Evolutionary conservation across 176 grass and related monocot genomes (phyloP).

Genomic region (Leersia perrieri): DNA sequence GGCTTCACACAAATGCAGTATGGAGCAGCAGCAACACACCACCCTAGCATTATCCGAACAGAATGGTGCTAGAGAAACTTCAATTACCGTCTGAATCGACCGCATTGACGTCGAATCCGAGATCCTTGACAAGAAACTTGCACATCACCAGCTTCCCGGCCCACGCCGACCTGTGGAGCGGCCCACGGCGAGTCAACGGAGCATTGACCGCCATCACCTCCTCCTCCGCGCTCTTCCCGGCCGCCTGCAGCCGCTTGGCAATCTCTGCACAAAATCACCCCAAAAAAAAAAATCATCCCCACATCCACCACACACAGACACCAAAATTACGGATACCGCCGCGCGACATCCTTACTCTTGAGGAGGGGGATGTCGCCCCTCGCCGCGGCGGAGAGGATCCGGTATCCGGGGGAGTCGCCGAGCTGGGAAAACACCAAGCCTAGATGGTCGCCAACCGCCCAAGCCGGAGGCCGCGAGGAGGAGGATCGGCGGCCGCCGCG

Average conservation of each 20-base stretch:
- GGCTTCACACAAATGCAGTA: background rate
- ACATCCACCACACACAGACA: background rate
- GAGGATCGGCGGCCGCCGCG: background rate
- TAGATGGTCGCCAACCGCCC: too few relatives aligned
- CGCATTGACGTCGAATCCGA: background rate
- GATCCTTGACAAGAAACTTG: background rate
- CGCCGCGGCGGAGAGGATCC: background rate
- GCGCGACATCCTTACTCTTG: background rate
- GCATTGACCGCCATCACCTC: background rate
- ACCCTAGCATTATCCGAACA: background rate
- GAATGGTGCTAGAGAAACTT: background rate
- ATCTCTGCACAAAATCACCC: background rate
- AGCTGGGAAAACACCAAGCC: too few relatives aligned
- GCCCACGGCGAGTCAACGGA: background rate
- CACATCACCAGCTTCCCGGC: background rate
- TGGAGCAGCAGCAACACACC: background rate
- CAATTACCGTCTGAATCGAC: background rate
- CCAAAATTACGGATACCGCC: background rate
- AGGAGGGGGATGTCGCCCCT: background rate
- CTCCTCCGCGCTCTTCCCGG: background rate
- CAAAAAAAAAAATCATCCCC: background rate
- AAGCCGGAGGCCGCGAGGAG: too few relatives aligned
- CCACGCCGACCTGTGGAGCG: conserved; percentile 12
- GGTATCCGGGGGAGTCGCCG: too few relatives aligned
- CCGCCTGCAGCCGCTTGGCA: background rate